phyloP scores from a whole-genome alignment of 176 grass and related monocot species.

The Hordeum marinum region DNA sequence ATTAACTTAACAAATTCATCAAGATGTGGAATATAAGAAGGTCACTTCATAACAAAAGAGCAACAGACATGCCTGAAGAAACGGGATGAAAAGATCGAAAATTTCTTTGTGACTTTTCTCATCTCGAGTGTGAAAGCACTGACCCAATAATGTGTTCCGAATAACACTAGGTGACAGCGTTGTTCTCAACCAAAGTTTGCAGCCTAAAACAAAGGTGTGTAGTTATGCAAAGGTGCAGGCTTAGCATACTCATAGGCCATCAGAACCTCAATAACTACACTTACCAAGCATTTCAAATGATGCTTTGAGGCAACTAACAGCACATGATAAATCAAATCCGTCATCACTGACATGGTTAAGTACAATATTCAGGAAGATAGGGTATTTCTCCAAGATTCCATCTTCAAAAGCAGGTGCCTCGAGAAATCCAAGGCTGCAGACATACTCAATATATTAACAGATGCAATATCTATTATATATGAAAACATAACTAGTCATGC shows the following conservation, averaged over 20 bases:
- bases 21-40: not conserved
- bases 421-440: constrained; percentile 90
- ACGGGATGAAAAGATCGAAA: constrained; percentile 98
- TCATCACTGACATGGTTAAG: constrained; percentile 96
- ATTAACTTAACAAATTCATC: constrained; percentile 24
- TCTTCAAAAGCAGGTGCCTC: constrained; percentile 92
- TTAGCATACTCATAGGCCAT: constrained; percentile 7
- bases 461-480: constrained; percentile 2
- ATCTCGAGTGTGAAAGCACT: constrained; percentile 91
- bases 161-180: constrained; percentile 90
- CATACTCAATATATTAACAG: constrained; percentile 21
- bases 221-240: constrained; percentile 8
- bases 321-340: constrained; percentile 84
- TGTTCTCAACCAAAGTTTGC: constrained; percentile 98
- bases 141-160: constrained; percentile 89
- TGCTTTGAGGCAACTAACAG: constrained; percentile 89
- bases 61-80: constrained; percentile 69
- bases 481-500: not conserved
- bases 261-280: constrained; percentile 32
- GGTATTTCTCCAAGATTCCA: constrained; percentile 90
- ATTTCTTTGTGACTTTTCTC: constrained; percentile 99
- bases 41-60: constrained; percentile 11
- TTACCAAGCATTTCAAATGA: constrained; percentile 97
- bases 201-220: constrained; percentile 48
- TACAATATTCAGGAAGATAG: constrained; percentile 86